Evolutionary conservation across 169 alveolate species (phyloP), one percentile per base, ranked within the genome.

Genomic region (Cryptosporidium bovis): DNA sequence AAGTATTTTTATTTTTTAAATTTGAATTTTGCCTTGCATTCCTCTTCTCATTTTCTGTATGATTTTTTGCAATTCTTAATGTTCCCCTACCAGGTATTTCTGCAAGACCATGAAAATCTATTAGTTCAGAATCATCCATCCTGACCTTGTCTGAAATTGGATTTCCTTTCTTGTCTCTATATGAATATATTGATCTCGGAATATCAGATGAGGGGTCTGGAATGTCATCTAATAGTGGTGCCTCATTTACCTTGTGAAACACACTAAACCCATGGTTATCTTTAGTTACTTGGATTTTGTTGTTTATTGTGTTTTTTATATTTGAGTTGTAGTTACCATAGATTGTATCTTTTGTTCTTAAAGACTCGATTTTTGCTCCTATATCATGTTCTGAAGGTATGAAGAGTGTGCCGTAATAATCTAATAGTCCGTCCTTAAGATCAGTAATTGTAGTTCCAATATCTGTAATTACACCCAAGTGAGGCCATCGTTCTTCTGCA

Each of bases 401-500:
- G 33, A 60, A 77, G 4, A 77, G 71, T 15, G 87, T 62, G 18
- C 87, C 71, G 31, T 77, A 77, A 20, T 77, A 77, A 31, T 77
- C 71, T 13, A 77, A 40, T 58, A 77, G 16, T 10, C 71, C 71
- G 29, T 50, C 46, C 40, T 77, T 77, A 29, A 77, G 51, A 31
- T 77, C 87, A 40, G 87, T 60, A 6, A 77, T 77, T 40, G 87
- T 77, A 8, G 69, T 60, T 27, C 87, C 71, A 27, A 77, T 77
- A 24, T 77, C 87, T 34, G 87, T 60, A 27, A 77, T 60, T 13
- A 24, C 50, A 60, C 64, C 64, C 29, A 77, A 36, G 48, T 77
- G 87, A 18, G 87, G 87, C 87, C 87, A 77, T 60, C 71, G 27
- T 36, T 77, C 87, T 62, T 77, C 87, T 20, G 51, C 77, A 10